A percentile compares a stretch with the other conserved stretches of the same genome.
Conservation (phyloP, 768 basidiomycete genomes). For the Auriscalpium vulgare region DNA sequence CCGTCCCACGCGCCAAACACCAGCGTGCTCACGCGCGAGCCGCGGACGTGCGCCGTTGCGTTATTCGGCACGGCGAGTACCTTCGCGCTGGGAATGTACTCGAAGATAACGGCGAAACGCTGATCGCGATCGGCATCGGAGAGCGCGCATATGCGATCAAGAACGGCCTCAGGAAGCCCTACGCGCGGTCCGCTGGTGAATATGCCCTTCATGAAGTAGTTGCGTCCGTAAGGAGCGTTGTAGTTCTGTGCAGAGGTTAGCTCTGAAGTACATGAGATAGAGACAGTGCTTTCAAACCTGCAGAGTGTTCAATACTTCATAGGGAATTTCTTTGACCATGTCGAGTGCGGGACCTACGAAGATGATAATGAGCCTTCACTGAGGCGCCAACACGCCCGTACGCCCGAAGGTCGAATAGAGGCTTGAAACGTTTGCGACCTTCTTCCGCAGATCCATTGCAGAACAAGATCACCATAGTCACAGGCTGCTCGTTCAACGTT, state of each 20-base stretch:
- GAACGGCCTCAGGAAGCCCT: neutral
- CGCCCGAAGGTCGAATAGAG: constrained; percentile 18
- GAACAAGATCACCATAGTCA: constrained; percentile 10
- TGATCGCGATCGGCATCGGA: neutral
- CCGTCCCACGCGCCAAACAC: neutral
- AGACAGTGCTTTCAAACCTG: constrained; percentile 3
- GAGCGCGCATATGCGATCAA: neutral
- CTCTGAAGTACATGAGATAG: neutral
- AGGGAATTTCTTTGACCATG: constrained; percentile 14
- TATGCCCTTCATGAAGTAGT: constrained; percentile 10
- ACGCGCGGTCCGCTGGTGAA: constrained; percentile 1
- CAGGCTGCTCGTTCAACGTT: constrained; percentile 12
- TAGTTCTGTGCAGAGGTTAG: constrained; percentile 6
- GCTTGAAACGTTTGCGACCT: constrained; percentile 16
- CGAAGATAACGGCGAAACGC: neutral
- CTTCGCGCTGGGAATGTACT: constrained; percentile 8
- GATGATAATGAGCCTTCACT: neutral
- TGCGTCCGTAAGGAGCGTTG: neutral
- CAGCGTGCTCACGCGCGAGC: neutral
- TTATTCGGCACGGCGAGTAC: constrained; percentile 7
- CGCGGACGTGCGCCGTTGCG: constrained; percentile 11
- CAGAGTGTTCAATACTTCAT: constrained; percentile 8
- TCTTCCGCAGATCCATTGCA: constrained; percentile 21
- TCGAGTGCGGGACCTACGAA: constrained; percentile 13
- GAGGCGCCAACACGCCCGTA: neutral